Evolutionary conservation across 768 basidiomycete genomes (phyloP).

Genomic region (Lentinula detonsa): DNA sequence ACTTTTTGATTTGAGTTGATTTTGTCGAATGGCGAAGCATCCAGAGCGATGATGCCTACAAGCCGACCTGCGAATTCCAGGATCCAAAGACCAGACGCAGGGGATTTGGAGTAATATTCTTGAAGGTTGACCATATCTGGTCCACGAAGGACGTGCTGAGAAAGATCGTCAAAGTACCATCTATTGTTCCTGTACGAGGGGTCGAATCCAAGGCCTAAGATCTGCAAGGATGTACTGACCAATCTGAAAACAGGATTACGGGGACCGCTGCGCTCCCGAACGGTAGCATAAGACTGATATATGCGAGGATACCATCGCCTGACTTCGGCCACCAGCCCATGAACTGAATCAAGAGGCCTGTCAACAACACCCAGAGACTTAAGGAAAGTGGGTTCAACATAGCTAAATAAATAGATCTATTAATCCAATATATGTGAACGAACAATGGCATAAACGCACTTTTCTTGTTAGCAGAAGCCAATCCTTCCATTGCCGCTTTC

Average conservation of each 20-base stretch:
- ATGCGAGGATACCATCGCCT: constrained; percentile 37
- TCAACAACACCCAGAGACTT: constrained; percentile 54
- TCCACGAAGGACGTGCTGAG: constrained; percentile 44
- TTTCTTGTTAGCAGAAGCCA: constrained; percentile 61
- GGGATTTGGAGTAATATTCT: constrained; percentile 51
- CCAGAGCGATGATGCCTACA: constrained; percentile 66
- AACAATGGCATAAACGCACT: constrained; percentile 28
- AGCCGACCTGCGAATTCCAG: constrained; percentile 53
- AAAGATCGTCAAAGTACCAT: constrained; percentile 53
- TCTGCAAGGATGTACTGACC: constrained; percentile 34
- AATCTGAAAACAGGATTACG: constrained; percentile 62
- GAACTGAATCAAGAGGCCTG: constrained; percentile 50
- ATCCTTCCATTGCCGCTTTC: constrained; percentile 58
- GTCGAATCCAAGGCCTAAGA: not conserved
- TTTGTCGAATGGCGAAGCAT: constrained; percentile 41
- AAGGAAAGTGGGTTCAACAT: constrained; percentile 56
- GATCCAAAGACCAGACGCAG: constrained; percentile 66
- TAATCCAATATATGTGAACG: not conserved
- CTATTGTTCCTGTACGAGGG: constrained; percentile 55
- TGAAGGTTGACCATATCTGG: constrained; percentile 49
- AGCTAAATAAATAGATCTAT: constrained; percentile 18
- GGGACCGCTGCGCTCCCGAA: constrained; percentile 61
- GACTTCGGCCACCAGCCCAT: constrained; percentile 66
- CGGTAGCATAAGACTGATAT: constrained; percentile 56
- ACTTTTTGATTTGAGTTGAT: constrained; percentile 23